These are phyloP conservation scores for Leonotis leonurus DNA, from an alignment of 257 asterid genomes.

Conservation along the genomic window DNA sequence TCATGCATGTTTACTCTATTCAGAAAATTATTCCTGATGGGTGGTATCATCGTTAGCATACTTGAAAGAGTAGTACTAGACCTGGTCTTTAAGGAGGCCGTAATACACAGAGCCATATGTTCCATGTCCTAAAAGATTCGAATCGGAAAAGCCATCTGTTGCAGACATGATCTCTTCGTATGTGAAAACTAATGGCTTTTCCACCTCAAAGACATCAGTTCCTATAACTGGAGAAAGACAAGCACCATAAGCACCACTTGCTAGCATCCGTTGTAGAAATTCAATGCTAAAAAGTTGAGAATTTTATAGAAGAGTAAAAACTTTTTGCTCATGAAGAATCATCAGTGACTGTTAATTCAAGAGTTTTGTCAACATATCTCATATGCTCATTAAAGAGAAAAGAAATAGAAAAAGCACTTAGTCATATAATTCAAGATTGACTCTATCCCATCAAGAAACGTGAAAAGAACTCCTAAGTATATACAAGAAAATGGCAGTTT, in stretches of 20 bases:
- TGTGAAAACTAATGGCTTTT: slow-evolving; percentile 71
- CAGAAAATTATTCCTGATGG: slow-evolving; percentile 14
- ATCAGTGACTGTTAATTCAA: neutral
- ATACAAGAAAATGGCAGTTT: no score
- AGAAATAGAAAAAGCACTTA: no score
- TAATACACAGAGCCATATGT: slow-evolving; percentile 89
- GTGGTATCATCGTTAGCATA: neutral
- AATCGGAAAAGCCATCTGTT: slow-evolving; percentile 79
- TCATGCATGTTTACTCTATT: neutral
- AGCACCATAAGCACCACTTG: no score
- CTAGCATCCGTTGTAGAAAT: no score
- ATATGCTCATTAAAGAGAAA: no score
- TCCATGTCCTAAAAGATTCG: slow-evolving; percentile 91
- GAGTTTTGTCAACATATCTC: no score
- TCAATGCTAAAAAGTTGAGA: no score
- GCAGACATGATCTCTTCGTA: slow-evolving; percentile 63
- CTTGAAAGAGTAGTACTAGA: slow-evolving; percentile 19
- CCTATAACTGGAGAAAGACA: slow-evolving; percentile 81
- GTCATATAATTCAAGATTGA: no score
- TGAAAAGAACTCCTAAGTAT: no score
- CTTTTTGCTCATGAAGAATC: no score
- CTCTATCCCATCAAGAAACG: no score
- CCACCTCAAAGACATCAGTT: slow-evolving; percentile 78
- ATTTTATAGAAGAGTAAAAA: no score
- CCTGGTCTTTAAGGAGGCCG: slow-evolving; percentile 83